A percentile compares a stretch with the other conserved stretches of the same genome.
Evolutionary conservation across 768 basidiomycete genomes (phyloP).

Genomic region (Flagelloscypha sp.): DNA sequence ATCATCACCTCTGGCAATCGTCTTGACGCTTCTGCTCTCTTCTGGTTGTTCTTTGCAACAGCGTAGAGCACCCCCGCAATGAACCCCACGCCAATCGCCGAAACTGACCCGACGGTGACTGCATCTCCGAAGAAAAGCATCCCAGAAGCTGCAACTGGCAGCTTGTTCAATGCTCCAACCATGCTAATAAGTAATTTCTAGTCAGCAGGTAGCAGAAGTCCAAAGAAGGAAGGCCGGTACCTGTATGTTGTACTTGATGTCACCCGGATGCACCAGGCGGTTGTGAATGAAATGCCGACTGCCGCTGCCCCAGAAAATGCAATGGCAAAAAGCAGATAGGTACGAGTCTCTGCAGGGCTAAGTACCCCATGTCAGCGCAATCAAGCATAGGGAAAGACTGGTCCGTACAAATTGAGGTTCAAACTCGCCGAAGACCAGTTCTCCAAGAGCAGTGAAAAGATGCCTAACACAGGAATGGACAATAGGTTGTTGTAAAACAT

Average conservation of each 20-base stretch:
- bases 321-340: constrained; percentile 76
- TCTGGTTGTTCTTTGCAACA: constrained; percentile 90
- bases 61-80: constrained; percentile 89
- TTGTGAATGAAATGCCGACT: constrained; percentile 96
- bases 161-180: constrained; percentile 96
- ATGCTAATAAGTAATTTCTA: too few relatives aligned
- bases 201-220: too few relatives aligned
- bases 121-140: constrained; percentile 95
- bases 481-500: constrained; percentile 99
- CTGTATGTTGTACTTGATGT: constrained; percentile 99
- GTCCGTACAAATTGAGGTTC: constrained; percentile 78
- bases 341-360: constrained; percentile 79
- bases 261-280: constrained; percentile 95
- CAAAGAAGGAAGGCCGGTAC: constrained; percentile 27
- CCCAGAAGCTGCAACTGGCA: constrained; percentile 97
- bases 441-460: constrained; percentile 80
- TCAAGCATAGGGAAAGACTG: too few relatives aligned
- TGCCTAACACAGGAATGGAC: constrained; percentile 81
- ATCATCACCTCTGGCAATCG: too few relatives aligned
- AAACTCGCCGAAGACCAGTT: constrained; percentile 83
- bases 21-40: constrained; percentile 69
- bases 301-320: constrained; percentile 96
- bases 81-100: constrained; percentile 83
- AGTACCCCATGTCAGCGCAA: constrained; percentile 5
- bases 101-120: constrained; percentile 81